A percentile compares a stretch with the other conserved stretches of the same genome.
These are phyloP conservation scores for Boletus subparvulus DNA, from an alignment of 768 basidiomycete genomes.

Conservation along the genomic window DNA sequence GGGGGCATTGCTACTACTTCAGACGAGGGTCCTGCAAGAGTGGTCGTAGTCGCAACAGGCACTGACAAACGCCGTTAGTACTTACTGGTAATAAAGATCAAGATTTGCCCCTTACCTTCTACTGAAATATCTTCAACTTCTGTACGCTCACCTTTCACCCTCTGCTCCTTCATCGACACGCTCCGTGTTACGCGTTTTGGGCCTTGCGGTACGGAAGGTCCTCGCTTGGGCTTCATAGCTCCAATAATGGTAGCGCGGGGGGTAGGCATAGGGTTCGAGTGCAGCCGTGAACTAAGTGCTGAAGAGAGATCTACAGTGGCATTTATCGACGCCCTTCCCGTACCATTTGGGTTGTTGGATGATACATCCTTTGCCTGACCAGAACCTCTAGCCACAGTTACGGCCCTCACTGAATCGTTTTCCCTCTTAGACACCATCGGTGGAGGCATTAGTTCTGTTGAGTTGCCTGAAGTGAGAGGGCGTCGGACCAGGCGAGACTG, in stretches of 20 bases:
- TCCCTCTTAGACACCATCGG: neutral
- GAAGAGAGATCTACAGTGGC: no score
- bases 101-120: conserved; percentile 2
- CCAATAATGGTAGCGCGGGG: conserved; percentile 2
- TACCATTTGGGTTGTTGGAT: no score
- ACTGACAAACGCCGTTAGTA: conserved; percentile 8
- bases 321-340: no score
- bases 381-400: neutral
- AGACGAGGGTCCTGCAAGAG: neutral
- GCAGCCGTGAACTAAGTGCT: neutral
- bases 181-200: conserved; percentile 30
- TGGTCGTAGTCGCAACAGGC: neutral
- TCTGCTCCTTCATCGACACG: conserved; percentile 26
- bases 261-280: neutral
- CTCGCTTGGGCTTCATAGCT: conserved; percentile 20
- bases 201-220: conserved; percentile 7
- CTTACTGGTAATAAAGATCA: neutral
- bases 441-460: conserved; percentile 2
- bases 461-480: neutral
- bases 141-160: neutral
- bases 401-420: neutral
- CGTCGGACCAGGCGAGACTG: conserved; percentile 3
- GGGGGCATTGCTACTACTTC: neutral
- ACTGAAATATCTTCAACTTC: neutral
- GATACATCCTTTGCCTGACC: no score